Evolutionary conservation across 2,329 filamentous ascomycete genomes (phyloP), one percentile per base, ranked within the genome.

Genomic region (Eurotiales sp.): DNA sequence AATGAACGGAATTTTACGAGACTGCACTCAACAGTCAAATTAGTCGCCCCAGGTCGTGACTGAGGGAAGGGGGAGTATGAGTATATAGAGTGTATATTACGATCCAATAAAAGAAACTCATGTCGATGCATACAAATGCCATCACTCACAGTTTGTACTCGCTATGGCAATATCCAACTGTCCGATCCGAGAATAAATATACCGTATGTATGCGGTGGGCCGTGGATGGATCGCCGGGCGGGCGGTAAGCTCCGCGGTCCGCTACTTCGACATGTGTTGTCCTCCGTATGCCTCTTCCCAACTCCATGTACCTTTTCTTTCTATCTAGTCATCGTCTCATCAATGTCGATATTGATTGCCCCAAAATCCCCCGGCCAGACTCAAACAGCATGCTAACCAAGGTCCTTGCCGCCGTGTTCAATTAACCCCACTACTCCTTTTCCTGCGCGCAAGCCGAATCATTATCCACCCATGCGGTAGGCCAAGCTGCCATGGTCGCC

Each of bases 401-500:
- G 51, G 54, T 53, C 55, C 54, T 56, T 54, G 56, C 56, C 56
- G 45, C 54, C 46, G 50, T 21, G 30, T 42, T 21, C 52, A 45
- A 29, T 43, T 23, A 45, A 34, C 36, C 22, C 45, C 54, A 34
- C 49, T 56, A 55, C 53, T 52, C 52, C 52, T 55, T 29, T 46
- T 46, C 56, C 49, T 56, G 50, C 50, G 55, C 51, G 39, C 50
- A 56, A 52, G 56, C 53, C 42, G 44, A 56, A 52, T 51, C 48
- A 30, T 53, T 55, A 53, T 58, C 53, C 53, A 56, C 57, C 61
- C 61, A 62, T 60, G 68, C 64, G 64, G 65, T 68, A 58, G 64
- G 37, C 43, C 56, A 46, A 37, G 29, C 53, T 52, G 56, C 59
- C 55, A 56, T 58, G 43, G 56, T 64, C 66, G 67, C 66, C 56